Percentiles rank a stretch among this genome's conserved stretches.
phyloP scores from a whole-genome alignment of 225 moss, liverwort and hornwort species.

The Polytrichum formosum region DNA sequence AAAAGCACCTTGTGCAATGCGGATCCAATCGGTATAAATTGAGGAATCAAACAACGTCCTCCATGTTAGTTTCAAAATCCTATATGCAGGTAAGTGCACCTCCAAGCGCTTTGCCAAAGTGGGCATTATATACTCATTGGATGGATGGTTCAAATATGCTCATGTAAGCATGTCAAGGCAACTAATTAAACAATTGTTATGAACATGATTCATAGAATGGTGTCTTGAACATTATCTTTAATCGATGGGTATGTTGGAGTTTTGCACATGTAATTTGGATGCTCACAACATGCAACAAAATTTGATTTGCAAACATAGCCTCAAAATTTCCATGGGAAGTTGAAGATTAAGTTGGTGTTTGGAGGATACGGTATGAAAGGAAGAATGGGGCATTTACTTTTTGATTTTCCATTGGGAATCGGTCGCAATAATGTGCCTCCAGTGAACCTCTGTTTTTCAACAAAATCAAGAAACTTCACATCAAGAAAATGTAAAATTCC shows the following conservation, averaged over 20 bases:
- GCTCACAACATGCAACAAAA: too few relatives aligned
- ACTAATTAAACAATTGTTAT: background rate
- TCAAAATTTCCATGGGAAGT: too few relatives aligned
- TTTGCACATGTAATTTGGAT: too few relatives aligned
- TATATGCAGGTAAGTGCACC: conserved; percentile 49
- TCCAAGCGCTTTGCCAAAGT: conserved; percentile 60
- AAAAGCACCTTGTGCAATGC: conserved; percentile 80
- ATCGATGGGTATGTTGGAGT: too few relatives aligned
- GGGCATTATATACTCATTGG: conserved; percentile 54
- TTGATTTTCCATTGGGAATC: conserved; percentile 78
- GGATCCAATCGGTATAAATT: conserved; percentile 44
- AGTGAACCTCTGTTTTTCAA: conserved; percentile 48
- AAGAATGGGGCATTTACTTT: conserved; percentile 84
- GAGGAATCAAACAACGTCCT: conserved; percentile 55
- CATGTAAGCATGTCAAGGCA: conserved; percentile 11
- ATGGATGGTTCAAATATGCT: conserved; percentile 72
- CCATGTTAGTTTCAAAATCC: conserved; percentile 81
- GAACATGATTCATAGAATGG: too few relatives aligned
- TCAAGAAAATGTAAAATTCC: too few relatives aligned
- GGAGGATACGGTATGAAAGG: conserved; percentile 85
- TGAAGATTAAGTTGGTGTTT: background rate
- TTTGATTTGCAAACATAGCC: too few relatives aligned
- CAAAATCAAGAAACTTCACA: too few relatives aligned
- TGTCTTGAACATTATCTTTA: too few relatives aligned
- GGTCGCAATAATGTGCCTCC: conserved; percentile 73